Evolutionary conservation across 1,284 basidiomycete species (phyloP), one percentile per base, ranked within the genome.

Genomic region (Ceraceosorus guamensis): DNA sequence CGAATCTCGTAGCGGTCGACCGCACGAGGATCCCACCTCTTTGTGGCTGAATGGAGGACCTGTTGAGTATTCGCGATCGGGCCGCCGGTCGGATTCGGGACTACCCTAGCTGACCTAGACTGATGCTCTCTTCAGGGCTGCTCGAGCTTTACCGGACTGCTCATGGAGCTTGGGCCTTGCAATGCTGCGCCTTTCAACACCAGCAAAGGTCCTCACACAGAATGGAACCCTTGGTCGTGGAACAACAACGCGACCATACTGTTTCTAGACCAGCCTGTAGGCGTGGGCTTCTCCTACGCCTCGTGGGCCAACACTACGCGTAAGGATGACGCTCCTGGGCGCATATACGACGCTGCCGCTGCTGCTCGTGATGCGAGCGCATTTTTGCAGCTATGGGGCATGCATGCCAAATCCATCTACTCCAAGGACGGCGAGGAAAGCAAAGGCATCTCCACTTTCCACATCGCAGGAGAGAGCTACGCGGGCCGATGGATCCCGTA

Each of bases 91-190:
- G 44, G 8, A 46, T 2, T 31, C 31, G 31, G 6, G 8, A 24
- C 31, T 46, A 46, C 30, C 16, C 47, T 13, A 48, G 16, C 13
- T 48, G 47, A 49, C 16, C 18, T n/a, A 31, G 50, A 18, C 6
- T 8, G 6, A 6, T 6, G 10, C 10, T 10, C 50, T 31, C 37
- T 43, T 39, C 11, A 18, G 2, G 67, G 68, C n/a, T 71, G 72
- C 57, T 71, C 67, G 14, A 65, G 63, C 2, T 69, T 72, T 54
- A 71, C 67, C 0, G 73, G 73, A 3, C 51, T 76, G 31, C 53
- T 76, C 30, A 74, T 73, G 70, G 73, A 76, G 56, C 45, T 73
- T 8, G 73, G 73, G 2, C 73, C 73, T 2, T 76, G 73, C 61
- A 74, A 70, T 52, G 69, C 69, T 3, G 33, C 30, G 30, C 58